Evolutionary conservation across 2,329 filamentous ascomycete species (phyloP), one percentile per base, ranked within the genome.

Genomic region (Gnomoniopsis smithogilvyi): DNA sequence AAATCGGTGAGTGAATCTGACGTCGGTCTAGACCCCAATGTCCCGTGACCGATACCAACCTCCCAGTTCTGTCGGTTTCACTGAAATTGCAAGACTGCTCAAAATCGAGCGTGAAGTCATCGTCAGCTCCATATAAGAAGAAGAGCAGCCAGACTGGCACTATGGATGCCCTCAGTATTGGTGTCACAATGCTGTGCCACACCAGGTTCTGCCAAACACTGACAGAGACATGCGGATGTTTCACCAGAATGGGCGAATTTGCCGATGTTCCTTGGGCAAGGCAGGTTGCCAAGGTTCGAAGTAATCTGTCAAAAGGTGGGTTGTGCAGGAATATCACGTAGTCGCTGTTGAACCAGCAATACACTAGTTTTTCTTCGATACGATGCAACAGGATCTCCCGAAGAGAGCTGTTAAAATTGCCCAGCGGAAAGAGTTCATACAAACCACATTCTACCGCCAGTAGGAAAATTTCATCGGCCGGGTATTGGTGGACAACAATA

Each of bases 41-140:
- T 0, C 54, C 54, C 0, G 54, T 51, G 0, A 50, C 2, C 3
- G 19, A 1, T 6, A 56, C 1, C 24, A 34, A 1, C 3, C 43
- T 34, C 1, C n/a, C 12, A 2, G 11, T 0, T 33, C n/a, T 45
- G 17, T 56, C 46, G 1, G 2, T 2, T 1, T 4, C 3, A 2
- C 54, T 56, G 46, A 51, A 45, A 33, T 56, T 56, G 47, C 14
- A 34, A 33, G 54, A 8, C 33, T 33, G 34, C n/a, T 50, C 21
- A 2, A 51, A 45, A 1, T 7, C 41, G 17, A 56, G 46, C 12
- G 24, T 21, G n/a, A 56, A 51, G 2, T 2, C 21, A n/a, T 8
- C 11, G 3, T 56, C 46, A 19, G 54, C 54, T 3, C 54, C 54
- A 15, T 38, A 14, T 24, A 56, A 2, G 1, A 56, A 36, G 6